Evolutionary conservation across 108 stramenopile species (phyloP), one percentile per base, ranked within the genome.

Genomic region (Cyclostephanos tholiformis): DNA sequence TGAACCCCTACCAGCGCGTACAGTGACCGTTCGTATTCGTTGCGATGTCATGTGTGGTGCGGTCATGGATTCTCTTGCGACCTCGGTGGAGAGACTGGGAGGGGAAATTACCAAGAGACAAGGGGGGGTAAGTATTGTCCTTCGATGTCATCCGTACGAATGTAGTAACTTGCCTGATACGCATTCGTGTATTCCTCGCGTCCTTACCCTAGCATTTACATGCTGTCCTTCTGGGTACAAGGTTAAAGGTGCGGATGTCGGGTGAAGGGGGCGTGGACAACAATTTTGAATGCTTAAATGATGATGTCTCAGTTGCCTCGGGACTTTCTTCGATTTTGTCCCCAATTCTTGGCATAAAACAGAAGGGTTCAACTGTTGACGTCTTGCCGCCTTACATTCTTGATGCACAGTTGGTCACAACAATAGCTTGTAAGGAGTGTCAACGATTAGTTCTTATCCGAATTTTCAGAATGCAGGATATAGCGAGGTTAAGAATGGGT

Each of bases 11-110:
- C 94, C 94, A 0, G 84, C 93, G 10, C 77, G 94, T 41, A 91
- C 89, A 7, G 74, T 91, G 38, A 67, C 89, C 7, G 86, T 92
- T 63, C 85, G 91, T 3, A 85, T 96, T 41, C 88, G 95, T 17
- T 91, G 90, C 12, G 95, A 96, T 85, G 90, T 96, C n/a, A 75
- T 96, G 57, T 91, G 89, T 49, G 85, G 83, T 48, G 57, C 80
- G 20, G 80, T 82, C 1, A 82, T 84, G 83, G 83, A 80, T 46
- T 75, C 83, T 12, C 35, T 84, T 4, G 60, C 82, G 29, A 72
- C 63, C 23, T 39, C 72, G 13, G 79, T 86, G 10, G 75, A 76
- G 57, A 72, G 58, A 29, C 22, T 77, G 12, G 83, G 83, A 36
- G 79, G 85, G 23, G 67, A 69, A 26, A 82, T 74, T 20, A 77